Evolutionary conservation across 148 eudicot species (phyloP), one percentile per base, ranked within the genome.

Genomic region (Suaeda aralocaspica): DNA sequence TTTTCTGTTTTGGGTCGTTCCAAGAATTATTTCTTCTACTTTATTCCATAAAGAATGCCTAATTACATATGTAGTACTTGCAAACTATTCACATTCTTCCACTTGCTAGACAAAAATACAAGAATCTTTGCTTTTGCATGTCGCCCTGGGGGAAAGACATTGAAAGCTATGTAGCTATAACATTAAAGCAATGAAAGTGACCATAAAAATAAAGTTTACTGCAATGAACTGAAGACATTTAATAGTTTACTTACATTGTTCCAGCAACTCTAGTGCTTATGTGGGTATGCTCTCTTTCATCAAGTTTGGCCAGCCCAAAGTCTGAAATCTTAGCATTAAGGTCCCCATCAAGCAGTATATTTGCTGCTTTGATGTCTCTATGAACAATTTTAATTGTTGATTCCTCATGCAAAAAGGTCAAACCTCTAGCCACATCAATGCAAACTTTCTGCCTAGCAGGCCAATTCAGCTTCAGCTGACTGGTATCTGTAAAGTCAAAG

Each of bases 201-300:
- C n/a, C n/a, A n/a, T n/a, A n/a, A n/a, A n/a, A n/a, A n/a, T n/a
- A n/a, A n/a, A n/a, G n/a, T n/a, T n/a, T n/a, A n/a, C n/a, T n/a
- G n/a, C n/a, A n/a, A n/a, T n/a, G n/a, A n/a, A n/a, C n/a, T n/a
- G 1, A 60, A 41, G 51, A 60, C 73, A 30, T 12, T 24, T 51
- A 31, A 61, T 24, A 68, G 49, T 28, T 2, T 28, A 45, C 78
- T 76, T 56, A 76, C 79, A 76, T 76, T 58, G 79, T 76, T 59
- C 79, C 79, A 16, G 79, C 79, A 70, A 76, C 79, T 70, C 79
- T 76, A 46, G 79, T 76, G 58, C 79, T 76, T 34, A 77, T 72
- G 64, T 77, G 80, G 26, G 80, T 77, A 9, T 62, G 22, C 46
- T 72, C 80, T 34, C 66, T 62, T 26, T 77, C 76, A 61, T 60